These are phyloP conservation scores for Neofusicoccum laricinum DNA, from an alignment of 2,329 filamentous ascomycete species.

Conservation along the genomic window DNA sequence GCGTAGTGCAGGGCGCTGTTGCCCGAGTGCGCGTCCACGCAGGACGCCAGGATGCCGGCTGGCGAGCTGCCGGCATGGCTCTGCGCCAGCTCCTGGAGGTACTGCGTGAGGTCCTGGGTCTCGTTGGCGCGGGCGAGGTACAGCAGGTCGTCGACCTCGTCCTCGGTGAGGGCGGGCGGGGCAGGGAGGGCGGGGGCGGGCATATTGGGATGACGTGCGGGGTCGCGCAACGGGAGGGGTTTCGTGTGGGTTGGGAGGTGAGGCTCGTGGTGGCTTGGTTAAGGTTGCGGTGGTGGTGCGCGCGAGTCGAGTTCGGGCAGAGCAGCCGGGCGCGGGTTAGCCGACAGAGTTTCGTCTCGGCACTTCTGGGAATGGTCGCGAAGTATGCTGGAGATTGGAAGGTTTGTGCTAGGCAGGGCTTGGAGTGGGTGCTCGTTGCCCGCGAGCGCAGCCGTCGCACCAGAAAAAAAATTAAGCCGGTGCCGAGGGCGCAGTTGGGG, in stretches of 20 bases:
- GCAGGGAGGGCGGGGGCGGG: not conserved
- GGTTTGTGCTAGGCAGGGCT: slow-evolving; percentile 1
- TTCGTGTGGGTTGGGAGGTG: not conserved
- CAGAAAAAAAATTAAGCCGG: slow-evolving; percentile 9
- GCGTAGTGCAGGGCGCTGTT: slow-evolving; percentile 87
- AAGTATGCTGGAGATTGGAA: slow-evolving; percentile 7
- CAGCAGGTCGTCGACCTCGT: slow-evolving; percentile 87
- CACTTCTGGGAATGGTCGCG: not conserved
- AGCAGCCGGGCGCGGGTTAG: not conserved
- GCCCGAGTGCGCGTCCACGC: slow-evolving; percentile 71
- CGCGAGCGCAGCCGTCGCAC: not conserved
- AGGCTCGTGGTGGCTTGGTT: not conserved
- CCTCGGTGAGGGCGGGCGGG: slow-evolving; percentile 56
- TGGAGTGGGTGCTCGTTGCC: not conserved
- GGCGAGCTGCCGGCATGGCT: slow-evolving; percentile 44
- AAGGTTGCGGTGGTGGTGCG: not conserved
- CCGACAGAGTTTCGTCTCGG: slow-evolving; percentile 1
- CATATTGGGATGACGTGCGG: not conserved
- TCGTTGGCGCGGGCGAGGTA: slow-evolving; percentile 83
- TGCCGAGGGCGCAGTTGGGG: not conserved
- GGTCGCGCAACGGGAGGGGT: not conserved
- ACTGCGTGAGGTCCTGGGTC: slow-evolving; percentile 61
- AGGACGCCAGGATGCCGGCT: slow-evolving; percentile 63
- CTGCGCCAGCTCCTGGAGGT: slow-evolving; percentile 59
- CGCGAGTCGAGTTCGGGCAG: not conserved